These are phyloP conservation scores for Leccinellum luteum DNA, from an alignment of 768 basidiomycete species.

Conservation along the genomic window DNA sequence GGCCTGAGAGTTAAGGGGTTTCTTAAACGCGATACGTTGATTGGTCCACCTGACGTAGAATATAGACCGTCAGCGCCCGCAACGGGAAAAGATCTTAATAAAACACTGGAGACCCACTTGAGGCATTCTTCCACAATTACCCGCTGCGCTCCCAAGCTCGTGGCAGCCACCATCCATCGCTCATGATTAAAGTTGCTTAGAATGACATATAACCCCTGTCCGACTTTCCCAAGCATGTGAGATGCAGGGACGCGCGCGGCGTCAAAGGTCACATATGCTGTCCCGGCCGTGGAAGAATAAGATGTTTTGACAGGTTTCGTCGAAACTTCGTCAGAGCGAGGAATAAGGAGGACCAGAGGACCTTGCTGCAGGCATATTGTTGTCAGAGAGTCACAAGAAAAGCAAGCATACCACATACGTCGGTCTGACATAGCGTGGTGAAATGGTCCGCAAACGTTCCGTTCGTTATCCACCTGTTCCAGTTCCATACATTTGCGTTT, in stretches of 20 bases:
- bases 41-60: slow-evolving; percentile 69
- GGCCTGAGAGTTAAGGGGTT: slow-evolving; percentile 75
- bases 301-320: slow-evolving; percentile 91
- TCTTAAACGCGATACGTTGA: slow-evolving; percentile 89
- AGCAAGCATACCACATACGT: slow-evolving; percentile 37
- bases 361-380: slow-evolving; percentile 45
- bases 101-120: slow-evolving; percentile 46
- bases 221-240: slow-evolving; percentile 85
- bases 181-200: slow-evolving; percentile 89
- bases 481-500: background rate
- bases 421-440: slow-evolving; percentile 73
- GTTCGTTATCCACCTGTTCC: slow-evolving; percentile 82
- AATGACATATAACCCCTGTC: slow-evolving; percentile 80
- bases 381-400: slow-evolving; percentile 3
- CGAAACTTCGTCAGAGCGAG: slow-evolving; percentile 66
- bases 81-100: background rate
- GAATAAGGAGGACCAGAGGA: slow-evolving; percentile 73
- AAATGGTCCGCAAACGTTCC: slow-evolving; percentile 85
- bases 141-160: slow-evolving; percentile 72
- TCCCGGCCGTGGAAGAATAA: slow-evolving; percentile 90
- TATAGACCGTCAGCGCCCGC: slow-evolving; percentile 8
- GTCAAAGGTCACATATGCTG: slow-evolving; percentile 81
- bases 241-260: slow-evolving; percentile 79
- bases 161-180: slow-evolving; percentile 81
- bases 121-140: slow-evolving; percentile 86